Evolutionary conservation across 805 yeast species (phyloP).

Genomic region (Komagataella kurtzmanii): DNA sequence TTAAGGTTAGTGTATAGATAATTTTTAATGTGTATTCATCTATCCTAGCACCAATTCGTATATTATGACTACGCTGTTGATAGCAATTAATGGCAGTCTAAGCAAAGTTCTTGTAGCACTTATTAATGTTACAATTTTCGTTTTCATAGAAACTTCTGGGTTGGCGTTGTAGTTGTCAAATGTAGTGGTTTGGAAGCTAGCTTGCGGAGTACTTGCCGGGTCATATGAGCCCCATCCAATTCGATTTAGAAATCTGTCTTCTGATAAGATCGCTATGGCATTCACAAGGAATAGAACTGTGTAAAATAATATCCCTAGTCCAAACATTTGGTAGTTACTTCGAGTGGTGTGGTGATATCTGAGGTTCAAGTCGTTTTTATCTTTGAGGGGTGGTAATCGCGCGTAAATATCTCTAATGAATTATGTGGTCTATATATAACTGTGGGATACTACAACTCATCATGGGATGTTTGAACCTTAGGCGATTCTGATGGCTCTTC

Average conservation of each 20-base stretch:
- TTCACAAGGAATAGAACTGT: slow-evolving; percentile 37
- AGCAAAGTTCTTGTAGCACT: slow-evolving; percentile 46
- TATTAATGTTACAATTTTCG: slow-evolving; percentile 36
- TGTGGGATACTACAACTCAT: not conserved
- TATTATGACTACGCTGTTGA: slow-evolving; percentile 34
- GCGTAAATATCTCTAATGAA: not conserved
- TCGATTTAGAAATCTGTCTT: slow-evolving; percentile 46
- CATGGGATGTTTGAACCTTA: not conserved
- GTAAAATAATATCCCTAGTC: slow-evolving; percentile 39
- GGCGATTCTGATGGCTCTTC: slow-evolving; percentile 1
- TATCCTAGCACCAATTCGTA: slow-evolving; percentile 41
- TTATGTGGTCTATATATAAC: not conserved
- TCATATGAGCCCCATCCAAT: slow-evolving; percentile 14
- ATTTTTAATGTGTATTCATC: slow-evolving; percentile 1
- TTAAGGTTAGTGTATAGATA: not conserved
- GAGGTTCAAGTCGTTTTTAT: not conserved
- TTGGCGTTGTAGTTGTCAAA: slow-evolving; percentile 3
- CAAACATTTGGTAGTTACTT: slow-evolving; percentile 27
- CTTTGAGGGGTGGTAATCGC: not conserved
- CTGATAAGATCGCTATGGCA: slow-evolving; percentile 46
- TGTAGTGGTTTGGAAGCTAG: slow-evolving; percentile 9
- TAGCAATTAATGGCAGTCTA: slow-evolving; percentile 43
- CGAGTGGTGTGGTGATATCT: not conserved
- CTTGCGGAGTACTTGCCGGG: slow-evolving; percentile 2
- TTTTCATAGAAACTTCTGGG: slow-evolving; percentile 19